Evolutionary conservation across 805 yeast species (phyloP), one percentile per base, ranked within the genome.

Genomic region (Candida oleophila): DNA sequence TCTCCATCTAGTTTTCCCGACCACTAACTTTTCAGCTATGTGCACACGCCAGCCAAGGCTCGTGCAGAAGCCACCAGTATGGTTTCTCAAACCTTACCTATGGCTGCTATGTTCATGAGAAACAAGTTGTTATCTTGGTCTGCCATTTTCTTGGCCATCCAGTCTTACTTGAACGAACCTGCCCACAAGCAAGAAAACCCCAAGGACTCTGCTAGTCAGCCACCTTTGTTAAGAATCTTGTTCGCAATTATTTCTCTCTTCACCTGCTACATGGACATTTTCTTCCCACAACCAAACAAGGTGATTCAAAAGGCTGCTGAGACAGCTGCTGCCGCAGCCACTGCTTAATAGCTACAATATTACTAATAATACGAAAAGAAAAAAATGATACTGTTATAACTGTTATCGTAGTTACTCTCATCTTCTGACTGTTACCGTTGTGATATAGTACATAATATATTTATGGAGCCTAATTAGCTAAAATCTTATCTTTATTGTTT

Each of bases 91-190:
- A 71, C 83, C 15, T 75, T 82, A 66, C 86, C 87, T 28, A 78
- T 82, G 83, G 83, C 83, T 2, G 86, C 86, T 41, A 80, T 82
- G 81, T 81, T 82, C 63, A 71, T 82, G 78, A 77, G 74, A 55
- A 78, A 79, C 60, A 80, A 77, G 57, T 63, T 80, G 51, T 61
- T 80, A 54, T 69, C 83, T 11, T 79, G 86, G 86, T 65, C 82
- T 19, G 64, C 85, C 2, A 56, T 81, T 20, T 69, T 81, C 48
- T 71, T 78, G 49, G 71, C 81, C 3, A 54, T 79, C 21, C 81
- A 76, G 54, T 50, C 77, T 1, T 79, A 62, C 52, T 66, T 80
- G 57, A 75, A 69, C 48, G 75, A 72, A 46, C 77, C 77, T 7
- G 49, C 55, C 53, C 59, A 64, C 54, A 61, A 60, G 56, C 50